Conservation (phyloP, 2,329 filamentous ascomycete species). For the Aspergillus clavatus region DNA sequence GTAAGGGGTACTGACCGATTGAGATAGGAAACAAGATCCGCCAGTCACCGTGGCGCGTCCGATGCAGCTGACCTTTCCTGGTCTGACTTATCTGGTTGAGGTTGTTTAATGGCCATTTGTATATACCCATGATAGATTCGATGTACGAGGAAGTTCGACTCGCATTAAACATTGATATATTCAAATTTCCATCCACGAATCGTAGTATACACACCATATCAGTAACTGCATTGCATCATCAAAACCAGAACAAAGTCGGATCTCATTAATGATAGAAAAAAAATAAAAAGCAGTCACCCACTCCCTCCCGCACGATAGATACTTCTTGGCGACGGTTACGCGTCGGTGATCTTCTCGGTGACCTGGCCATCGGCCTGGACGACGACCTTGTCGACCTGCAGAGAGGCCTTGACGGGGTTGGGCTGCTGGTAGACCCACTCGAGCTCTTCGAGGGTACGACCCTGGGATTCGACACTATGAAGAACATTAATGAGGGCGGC, state of each 20-base stretch:
- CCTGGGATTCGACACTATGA: constrained; percentile 47
- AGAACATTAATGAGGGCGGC: too few relatives aligned
- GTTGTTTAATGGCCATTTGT: not conserved
- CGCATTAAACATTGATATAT: not conserved
- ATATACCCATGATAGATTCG: too few relatives aligned
- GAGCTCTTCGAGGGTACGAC: constrained; percentile 48
- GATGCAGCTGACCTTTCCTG: not conserved
- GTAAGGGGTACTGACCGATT: too few relatives aligned
- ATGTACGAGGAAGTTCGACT: too few relatives aligned
- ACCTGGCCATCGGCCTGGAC: constrained; percentile 45
- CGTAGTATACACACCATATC: not conserved
- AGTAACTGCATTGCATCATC: not conserved
- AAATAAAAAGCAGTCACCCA: not conserved
- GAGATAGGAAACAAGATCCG: not conserved
- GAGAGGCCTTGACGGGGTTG: constrained; percentile 48
- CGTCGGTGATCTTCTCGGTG: constrained; percentile 42
- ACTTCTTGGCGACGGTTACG: constrained; percentile 3
- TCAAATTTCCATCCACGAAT: not conserved
- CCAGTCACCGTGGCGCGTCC: not conserved
- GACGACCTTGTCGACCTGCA: constrained; percentile 46
- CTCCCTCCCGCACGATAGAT: not conserved
- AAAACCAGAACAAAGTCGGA: not conserved
- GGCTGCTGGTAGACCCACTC: constrained; percentile 50
- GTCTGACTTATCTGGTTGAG: not conserved
- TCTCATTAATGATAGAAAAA: too few relatives aligned